phyloP scores from a whole-genome alignment of 179 eudicot genomes.

The Amaranthus tricolor region DNA sequence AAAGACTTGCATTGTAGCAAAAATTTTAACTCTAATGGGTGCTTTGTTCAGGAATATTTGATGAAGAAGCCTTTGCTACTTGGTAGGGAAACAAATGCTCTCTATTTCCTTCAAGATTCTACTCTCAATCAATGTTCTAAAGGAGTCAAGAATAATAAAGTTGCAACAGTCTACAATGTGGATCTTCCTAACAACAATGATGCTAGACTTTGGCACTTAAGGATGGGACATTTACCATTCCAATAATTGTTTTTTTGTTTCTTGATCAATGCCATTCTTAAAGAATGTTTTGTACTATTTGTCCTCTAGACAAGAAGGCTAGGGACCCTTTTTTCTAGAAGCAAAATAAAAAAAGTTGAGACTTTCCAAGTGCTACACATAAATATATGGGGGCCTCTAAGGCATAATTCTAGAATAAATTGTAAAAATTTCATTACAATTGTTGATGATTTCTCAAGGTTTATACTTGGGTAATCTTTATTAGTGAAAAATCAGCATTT shows the following conservation, averaged over 20 bases:
- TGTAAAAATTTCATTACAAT: background rate
- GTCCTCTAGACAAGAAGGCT: background rate
- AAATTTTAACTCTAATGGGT: background rate
- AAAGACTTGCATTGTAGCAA: background rate
- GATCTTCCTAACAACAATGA: background rate
- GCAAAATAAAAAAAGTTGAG: background rate
- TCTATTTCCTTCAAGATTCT: background rate
- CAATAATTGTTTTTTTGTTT: accelerated
- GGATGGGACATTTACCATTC: background rate
- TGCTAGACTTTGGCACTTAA: background rate
- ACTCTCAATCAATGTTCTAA: background rate
- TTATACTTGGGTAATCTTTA: background rate
- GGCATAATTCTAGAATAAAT: background rate
- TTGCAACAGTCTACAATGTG: background rate
- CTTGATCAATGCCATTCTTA: background rate
- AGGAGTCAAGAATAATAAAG: background rate
- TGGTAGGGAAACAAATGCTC: background rate
- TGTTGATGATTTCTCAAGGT: background rate
- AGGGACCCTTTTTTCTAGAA: background rate
- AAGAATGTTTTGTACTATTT: background rate
- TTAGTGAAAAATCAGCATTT: background rate
- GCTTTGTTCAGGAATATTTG: background rate
- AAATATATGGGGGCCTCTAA: background rate
- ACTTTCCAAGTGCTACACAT: background rate
- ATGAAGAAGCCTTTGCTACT: background rate